Evolutionary conservation across 1,284 basidiomycete genomes (phyloP), one percentile per base, ranked within the genome.

Genomic region (Fomitopsis pinicola): DNA sequence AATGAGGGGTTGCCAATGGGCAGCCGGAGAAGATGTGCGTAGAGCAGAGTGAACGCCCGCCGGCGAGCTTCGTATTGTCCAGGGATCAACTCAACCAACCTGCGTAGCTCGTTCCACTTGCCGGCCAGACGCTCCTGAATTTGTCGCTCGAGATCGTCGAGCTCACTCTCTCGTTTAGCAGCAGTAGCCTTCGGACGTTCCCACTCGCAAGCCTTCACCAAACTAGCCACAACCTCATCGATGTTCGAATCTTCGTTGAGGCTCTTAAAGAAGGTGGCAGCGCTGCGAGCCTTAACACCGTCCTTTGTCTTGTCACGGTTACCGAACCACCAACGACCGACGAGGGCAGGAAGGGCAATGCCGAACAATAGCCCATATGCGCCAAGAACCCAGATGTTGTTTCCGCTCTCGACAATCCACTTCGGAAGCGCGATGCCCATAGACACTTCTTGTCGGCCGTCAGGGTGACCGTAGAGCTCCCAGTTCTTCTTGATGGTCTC

Each of bases 251-350:
- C 88, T 71, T 98, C 97, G 46, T 85, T 87, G 33, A 98, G 72
- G 17, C 83, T 79, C 73, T 93, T 93, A 86, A 98, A 99, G 80
- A 96, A 97, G 1, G 83, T 80, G 55, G 95, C 89, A 1, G 97
- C 97, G 0, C 95, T 94, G 50, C 80, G 80, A 55, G 91, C 88
- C 65, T 94, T 81, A 58, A 98, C 84, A 48, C 95, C 94, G 69
- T 99, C 97, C 74, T 98, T 97, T 35, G 97, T 99, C 73, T 87
- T 89, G 65, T 88, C 83, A 59, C 93, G 84, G 67, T 90, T 94
- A 17, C 95, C 94, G 73, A 98, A 99, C 97, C 97, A 99, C 97
- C 97, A 99, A 59, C 88, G 85, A 22, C 94, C 92, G 63, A 95
- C 95, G n/a, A 96, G 78, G 62, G 83, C 85, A 36, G 97, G 97